Evolutionary conservation across 345 rosid genomes (phyloP).

Genomic region (Gossypium ekmanianum): DNA sequence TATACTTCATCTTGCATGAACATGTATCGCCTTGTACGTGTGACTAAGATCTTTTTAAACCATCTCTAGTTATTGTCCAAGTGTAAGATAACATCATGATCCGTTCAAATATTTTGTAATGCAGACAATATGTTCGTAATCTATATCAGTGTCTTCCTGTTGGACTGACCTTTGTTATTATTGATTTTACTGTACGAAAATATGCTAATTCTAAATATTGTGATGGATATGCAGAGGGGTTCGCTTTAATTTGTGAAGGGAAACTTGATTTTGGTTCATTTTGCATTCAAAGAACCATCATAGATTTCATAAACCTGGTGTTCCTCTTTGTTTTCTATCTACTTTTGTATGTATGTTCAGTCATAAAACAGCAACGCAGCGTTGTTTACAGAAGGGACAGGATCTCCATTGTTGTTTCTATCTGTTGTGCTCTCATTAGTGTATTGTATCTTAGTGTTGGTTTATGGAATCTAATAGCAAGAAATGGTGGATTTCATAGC

Average conservation of each 20-base stretch:
- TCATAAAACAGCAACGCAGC: conserved; percentile 20
- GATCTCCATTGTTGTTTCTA: conserved; percentile 35
- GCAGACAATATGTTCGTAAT: neutral
- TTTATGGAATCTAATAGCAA: conserved; percentile 32
- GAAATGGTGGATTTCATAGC: conserved; percentile 13
- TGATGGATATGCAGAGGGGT: conserved; percentile 34
- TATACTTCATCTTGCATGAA: neutral
- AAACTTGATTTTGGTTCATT: conserved; percentile 40
- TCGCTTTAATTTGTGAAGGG: conserved; percentile 51
- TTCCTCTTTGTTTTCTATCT: conserved; percentile 58
- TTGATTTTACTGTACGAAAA: too few relatives aligned
- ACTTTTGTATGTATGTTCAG: conserved; percentile 31
- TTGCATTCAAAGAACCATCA: conserved; percentile 52
- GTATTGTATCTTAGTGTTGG: conserved; percentile 32
- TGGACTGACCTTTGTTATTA: neutral
- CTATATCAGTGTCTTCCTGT: neutral
- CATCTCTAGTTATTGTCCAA: neutral
- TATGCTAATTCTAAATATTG: neutral
- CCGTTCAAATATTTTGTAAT: neutral
- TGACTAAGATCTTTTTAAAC: neutral
- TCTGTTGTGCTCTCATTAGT: conserved; percentile 43
- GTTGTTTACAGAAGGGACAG: conserved; percentile 34
- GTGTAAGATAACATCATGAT: neutral
- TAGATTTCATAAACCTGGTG: conserved; percentile 48
- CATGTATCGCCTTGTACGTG: neutral